Evolutionary conservation across 1,284 basidiomycete genomes (phyloP), one percentile per base, ranked within the genome.

Genomic region (Pascua guehoae): DNA sequence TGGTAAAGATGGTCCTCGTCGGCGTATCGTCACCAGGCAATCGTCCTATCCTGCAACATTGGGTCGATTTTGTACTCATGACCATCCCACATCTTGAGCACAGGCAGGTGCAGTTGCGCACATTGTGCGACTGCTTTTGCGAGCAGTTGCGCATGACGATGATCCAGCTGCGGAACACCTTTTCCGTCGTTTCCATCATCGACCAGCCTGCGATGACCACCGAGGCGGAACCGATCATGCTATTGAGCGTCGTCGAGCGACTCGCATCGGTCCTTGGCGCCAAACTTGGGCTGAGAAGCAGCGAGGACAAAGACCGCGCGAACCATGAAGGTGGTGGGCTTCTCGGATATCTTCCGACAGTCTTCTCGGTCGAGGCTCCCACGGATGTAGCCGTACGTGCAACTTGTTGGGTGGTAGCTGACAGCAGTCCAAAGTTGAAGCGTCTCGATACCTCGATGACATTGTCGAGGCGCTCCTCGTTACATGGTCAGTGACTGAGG

Each of bases 51-150:
- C 77, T 96, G 12, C 91, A 95, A 69, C 90, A 96, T 70, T 98
- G 95, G 95, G 82, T 97, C 18, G 95, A 98, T 73, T 98, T 98
- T 71, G 82, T 97, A 56, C 82, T 97, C 53, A 91, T 91, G 86
- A 89, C 90, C 0, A 79, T 94, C 9, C 86, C 90, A 0, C 85
- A 45, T 79, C 83, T 18, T 78, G 90, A 63, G 53, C 41, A 54
- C 51, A 57, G 56, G 8, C 83, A 85, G 44, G 77, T 81, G 14
- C 81, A 88, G 42, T 80, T 96, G n/a, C 80, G 85, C 14, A 87
- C 91, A 1, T 79, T 98, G 18, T 87, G 85, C 60, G 90, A 92
- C 61, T 88, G 88, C 64, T 74, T 96, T 50, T 89, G 89, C 70
- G 80, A 83, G 41, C 88, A 93, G 61, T 74, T 95, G n/a, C 81